Percentiles rank a stretch among this genome's conserved stretches.
These are phyloP conservation scores for Saccharomycopsis microspora DNA, from an alignment of 805 yeast species.

Conservation along the genomic window DNA sequence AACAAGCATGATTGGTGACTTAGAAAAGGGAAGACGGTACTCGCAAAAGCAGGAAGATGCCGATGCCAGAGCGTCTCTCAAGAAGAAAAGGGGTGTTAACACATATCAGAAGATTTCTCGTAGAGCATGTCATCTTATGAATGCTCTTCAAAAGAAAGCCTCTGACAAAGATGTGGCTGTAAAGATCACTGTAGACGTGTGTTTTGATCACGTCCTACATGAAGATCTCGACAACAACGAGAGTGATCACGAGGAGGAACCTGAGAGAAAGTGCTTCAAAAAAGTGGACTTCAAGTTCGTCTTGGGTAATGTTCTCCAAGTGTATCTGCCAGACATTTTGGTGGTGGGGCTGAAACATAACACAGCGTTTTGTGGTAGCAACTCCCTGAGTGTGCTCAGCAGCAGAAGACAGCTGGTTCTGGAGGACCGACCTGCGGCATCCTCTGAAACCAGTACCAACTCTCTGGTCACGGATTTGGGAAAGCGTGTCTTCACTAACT, in stretches of 20 bases:
- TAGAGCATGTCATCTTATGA: slow-evolving; percentile 6
- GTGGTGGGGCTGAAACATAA: slow-evolving; percentile 14
- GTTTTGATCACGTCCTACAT: slow-evolving; percentile 13
- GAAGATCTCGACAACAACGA: slow-evolving; percentile 10
- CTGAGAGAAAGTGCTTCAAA: not conserved
- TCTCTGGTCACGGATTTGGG: not conserved
- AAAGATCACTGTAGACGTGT: slow-evolving; percentile 15
- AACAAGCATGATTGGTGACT: slow-evolving; percentile 15
- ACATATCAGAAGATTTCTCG: slow-evolving; percentile 1
- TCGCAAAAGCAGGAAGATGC: not conserved
- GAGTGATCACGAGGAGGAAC: slow-evolving; percentile 5
- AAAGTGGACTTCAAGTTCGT: slow-evolving; percentile 13
- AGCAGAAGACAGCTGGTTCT: not conserved
- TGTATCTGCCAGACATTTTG: slow-evolving; percentile 12
- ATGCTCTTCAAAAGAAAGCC: slow-evolving; percentile 5
- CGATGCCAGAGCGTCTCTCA: not conserved
- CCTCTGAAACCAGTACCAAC: not conserved
- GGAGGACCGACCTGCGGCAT: not conserved
- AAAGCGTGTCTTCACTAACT: not conserved
- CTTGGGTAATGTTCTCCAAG: slow-evolving; percentile 8
- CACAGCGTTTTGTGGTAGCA: not conserved
- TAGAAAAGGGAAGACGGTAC: slow-evolving; percentile 4
- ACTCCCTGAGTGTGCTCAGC: not conserved
- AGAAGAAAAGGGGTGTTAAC: not conserved
- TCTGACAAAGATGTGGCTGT: not conserved